Evolutionary conservation across 441 rosid species (phyloP).

Genomic region (Pelargonium fulgidum): DNA sequence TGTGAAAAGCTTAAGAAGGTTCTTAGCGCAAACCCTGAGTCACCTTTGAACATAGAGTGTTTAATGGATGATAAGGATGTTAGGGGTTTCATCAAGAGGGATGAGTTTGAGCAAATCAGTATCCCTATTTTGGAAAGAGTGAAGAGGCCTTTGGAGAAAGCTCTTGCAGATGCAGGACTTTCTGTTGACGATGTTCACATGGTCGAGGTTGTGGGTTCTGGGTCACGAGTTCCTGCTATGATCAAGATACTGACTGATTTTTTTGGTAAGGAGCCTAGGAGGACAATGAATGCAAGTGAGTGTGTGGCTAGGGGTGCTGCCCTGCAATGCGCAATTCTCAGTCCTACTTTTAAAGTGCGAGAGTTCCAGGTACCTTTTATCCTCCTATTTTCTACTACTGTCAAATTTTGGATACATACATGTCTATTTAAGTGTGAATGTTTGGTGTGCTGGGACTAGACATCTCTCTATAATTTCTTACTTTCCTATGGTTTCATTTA

Average conservation of each 20-base stretch:
- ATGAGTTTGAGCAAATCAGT: conserved; percentile 83
- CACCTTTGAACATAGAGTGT: conserved; percentile 88
- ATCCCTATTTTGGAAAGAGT: conserved; percentile 81
- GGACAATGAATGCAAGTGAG: conserved; percentile 98
- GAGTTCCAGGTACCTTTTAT: conserved; percentile 72
- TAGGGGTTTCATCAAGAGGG: conserved; percentile 75
- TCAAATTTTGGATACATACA: neutral
- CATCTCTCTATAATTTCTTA: neutral
- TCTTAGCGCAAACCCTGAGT: conserved; percentile 87
- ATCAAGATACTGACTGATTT: conserved; percentile 72
- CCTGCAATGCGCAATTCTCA: conserved; percentile 90
- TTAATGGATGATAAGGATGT: conserved; percentile 98
- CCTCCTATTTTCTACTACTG: neutral
- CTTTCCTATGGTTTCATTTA: neutral
- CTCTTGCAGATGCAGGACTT: conserved; percentile 80
- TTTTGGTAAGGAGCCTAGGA: conserved; percentile 93
- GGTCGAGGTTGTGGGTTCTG: conserved; percentile 94
- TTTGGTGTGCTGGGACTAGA: neutral
- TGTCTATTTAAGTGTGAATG: neutral
- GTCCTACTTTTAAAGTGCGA: conserved; percentile 93
- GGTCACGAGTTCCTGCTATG: conserved; percentile 78
- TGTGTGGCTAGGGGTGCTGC: conserved; percentile 93
- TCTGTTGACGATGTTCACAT: conserved; percentile 61
- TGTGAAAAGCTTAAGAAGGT: conserved; percentile 93
- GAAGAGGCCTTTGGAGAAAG: conserved; percentile 80